Percentiles rank a stretch among this genome's conserved stretches.
phyloP scores from a whole-genome alignment of 2,329 filamentous ascomycete species.

The Rugonectria rugulosa region DNA sequence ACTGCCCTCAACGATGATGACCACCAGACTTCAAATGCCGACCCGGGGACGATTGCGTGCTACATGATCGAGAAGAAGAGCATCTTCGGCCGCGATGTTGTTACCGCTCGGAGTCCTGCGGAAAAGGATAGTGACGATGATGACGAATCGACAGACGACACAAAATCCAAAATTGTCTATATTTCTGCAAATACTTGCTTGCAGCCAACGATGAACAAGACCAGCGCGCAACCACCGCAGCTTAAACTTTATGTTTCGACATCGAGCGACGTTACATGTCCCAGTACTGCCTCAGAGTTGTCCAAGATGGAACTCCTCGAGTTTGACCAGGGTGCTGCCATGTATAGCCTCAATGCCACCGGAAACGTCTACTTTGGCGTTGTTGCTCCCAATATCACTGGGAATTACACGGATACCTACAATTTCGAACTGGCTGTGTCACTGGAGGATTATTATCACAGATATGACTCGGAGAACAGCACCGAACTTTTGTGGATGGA shows the following conservation, averaged over 20 bases:
- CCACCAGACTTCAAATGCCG: slow-evolving; percentile 64
- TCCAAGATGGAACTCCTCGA: slow-evolving; percentile 43
- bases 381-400: slow-evolving; percentile 70
- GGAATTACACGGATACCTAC: slow-evolving; percentile 70
- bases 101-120: slow-evolving; percentile 20
- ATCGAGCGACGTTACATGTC: slow-evolving; percentile 42
- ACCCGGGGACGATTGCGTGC: slow-evolving; percentile 65
- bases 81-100: slow-evolving; percentile 35
- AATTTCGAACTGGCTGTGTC: slow-evolving; percentile 85
- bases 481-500: slow-evolving; percentile 80
- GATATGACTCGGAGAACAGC: slow-evolving; percentile 54
- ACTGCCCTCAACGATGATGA: slow-evolving; percentile 69
- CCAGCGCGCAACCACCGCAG: slow-evolving; percentile 63
- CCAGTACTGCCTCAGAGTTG: slow-evolving; percentile 31
- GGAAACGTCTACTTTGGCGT: slow-evolving; percentile 80
- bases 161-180: slow-evolving; percentile 64
- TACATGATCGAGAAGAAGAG: slow-evolving; percentile 43
- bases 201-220: slow-evolving; percentile 64
- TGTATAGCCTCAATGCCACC: slow-evolving; percentile 66
- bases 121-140: slow-evolving; percentile 23
- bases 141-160: slow-evolving; percentile 22
- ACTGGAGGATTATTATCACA: slow-evolving; percentile 79
- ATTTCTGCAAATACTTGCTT: slow-evolving; percentile 87
- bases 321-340: slow-evolving; percentile 75
- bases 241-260: slow-evolving; percentile 80